phyloP scores from a whole-genome alignment of 768 basidiomycete genomes.

The Boletus fagicola region DNA sequence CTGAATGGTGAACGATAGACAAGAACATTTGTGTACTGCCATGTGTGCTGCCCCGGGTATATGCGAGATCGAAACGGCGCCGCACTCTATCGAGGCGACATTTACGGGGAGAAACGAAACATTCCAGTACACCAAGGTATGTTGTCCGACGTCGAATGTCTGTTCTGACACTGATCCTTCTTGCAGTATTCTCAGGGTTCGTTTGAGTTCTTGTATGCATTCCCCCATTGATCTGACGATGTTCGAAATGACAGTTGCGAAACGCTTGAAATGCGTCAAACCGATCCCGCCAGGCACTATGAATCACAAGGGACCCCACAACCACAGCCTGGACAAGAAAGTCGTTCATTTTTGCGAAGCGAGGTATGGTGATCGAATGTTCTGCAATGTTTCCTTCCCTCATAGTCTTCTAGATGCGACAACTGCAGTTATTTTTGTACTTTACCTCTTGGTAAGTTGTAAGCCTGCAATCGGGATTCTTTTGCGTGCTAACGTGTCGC shows the following conservation, averaged over 20 bases:
- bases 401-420: constrained; percentile 39
- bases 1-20: constrained; percentile 33
- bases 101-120: constrained; percentile 60
- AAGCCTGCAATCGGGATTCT: fast-evolving
- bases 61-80: constrained; percentile 58
- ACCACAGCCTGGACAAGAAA: constrained; percentile 43
- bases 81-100: constrained; percentile 59
- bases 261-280: constrained; percentile 49
- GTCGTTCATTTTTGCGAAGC: constrained; percentile 56
- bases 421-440: constrained; percentile 61
- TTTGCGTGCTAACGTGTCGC: not conserved
- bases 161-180: not conserved
- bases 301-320: constrained; percentile 48
- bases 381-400: not conserved
- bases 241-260: constrained; percentile 37
- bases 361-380: constrained; percentile 30
- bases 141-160: not conserved
- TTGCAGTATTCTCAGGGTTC: constrained; percentile 54
- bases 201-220: not conserved
- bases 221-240: not conserved
- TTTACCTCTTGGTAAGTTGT: constrained; percentile 48
- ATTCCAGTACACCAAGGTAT: constrained; percentile 64
- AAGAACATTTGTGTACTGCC: constrained; percentile 48
- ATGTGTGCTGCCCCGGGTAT: constrained; percentile 47
- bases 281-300: constrained; percentile 42